phyloP scores from a whole-genome alignment of 306 rosid genomes.

The Trichosanthes cucumerina region DNA sequence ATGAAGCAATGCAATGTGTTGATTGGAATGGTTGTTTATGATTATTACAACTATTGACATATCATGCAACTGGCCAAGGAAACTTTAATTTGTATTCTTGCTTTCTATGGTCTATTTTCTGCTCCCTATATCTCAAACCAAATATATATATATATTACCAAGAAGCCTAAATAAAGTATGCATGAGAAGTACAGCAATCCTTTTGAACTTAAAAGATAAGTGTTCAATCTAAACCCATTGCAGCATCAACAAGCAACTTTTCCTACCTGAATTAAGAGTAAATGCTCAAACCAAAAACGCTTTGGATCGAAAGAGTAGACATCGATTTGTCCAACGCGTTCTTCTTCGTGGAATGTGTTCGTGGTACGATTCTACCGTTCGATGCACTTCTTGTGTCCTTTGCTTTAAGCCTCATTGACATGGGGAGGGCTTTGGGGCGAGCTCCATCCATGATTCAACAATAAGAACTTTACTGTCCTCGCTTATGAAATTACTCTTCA shows the following conservation, averaged over 20 bases:
- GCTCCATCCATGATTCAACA: not conserved
- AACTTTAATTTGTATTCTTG: not conserved
- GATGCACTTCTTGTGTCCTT: not conserved
- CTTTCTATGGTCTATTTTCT: not conserved
- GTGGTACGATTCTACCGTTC: not conserved
- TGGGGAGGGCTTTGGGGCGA: not conserved
- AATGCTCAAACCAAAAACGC: not conserved
- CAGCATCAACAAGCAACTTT: not conserved
- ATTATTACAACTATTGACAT: not conserved
- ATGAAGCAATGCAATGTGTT: not conserved
- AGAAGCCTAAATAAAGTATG: not conserved
- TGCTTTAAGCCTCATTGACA: not conserved
- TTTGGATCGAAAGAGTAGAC: not conserved
- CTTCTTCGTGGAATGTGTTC: not conserved
- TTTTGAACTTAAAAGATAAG: not conserved
- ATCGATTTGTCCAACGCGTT: not conserved
- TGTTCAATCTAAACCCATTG: not conserved
- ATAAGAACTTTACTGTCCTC: not conserved
- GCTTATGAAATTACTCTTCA: not conserved
- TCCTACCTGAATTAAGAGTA: not conserved
- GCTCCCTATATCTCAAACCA: not conserved
- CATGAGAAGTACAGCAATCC: not conserved
- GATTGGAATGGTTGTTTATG: not conserved
- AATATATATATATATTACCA: not conserved
- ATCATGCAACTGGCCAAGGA: not conserved